A percentile compares a stretch with the other conserved stretches of the same genome.
phyloP scores from a whole-genome alignment of 495 filamentous ascomycete species.

The Penicillium pancosmium region DNA sequence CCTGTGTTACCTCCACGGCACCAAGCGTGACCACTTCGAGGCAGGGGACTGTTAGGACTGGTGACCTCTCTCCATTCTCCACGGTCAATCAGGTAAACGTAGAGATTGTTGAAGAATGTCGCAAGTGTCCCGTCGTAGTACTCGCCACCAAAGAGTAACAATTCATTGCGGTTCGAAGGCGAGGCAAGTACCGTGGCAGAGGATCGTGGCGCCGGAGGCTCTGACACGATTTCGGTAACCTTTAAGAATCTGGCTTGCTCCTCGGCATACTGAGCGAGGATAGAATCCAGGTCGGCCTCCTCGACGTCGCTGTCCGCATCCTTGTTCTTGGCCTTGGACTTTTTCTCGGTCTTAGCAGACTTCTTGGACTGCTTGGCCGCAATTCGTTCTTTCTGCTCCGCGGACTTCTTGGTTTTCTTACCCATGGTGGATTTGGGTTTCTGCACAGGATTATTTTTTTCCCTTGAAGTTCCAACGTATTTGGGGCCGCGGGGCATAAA shows the following conservation, averaged over 20 bases:
- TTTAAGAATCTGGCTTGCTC: constrained; percentile 92
- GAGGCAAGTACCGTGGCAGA: constrained; percentile 81
- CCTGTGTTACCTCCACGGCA: constrained; percentile 81
- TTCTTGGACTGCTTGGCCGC: constrained; percentile 62
- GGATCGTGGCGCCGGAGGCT: constrained; percentile 75
- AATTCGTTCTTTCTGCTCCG: constrained; percentile 57
- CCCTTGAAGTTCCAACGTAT: constrained; percentile 5
- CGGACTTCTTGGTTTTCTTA: constrained; percentile 58
- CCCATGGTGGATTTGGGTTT: constrained; percentile 38
- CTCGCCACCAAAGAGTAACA: constrained; percentile 90
- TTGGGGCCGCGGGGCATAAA: constrained; percentile 32
- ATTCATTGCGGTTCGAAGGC: constrained; percentile 80
- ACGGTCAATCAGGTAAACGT: constrained; percentile 82
- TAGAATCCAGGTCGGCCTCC: constrained; percentile 93
- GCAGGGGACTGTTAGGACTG: constrained; percentile 87
- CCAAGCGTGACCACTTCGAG: constrained; percentile 91
- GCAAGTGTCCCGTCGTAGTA: constrained; percentile 67
- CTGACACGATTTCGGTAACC: constrained; percentile 79
- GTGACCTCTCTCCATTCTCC: constrained; percentile 89
- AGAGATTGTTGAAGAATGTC: constrained; percentile 72
- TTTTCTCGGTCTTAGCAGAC: constrained; percentile 75
- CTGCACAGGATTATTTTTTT: constrained; percentile 10
- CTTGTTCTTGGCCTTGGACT: constrained; percentile 58
- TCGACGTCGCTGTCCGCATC: constrained; percentile 79
- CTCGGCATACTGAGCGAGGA: constrained; percentile 84